Evolutionary conservation across 306 rosid genomes (phyloP), one percentile per base, ranked within the genome.

Genomic region (Cucumis hystrix): DNA sequence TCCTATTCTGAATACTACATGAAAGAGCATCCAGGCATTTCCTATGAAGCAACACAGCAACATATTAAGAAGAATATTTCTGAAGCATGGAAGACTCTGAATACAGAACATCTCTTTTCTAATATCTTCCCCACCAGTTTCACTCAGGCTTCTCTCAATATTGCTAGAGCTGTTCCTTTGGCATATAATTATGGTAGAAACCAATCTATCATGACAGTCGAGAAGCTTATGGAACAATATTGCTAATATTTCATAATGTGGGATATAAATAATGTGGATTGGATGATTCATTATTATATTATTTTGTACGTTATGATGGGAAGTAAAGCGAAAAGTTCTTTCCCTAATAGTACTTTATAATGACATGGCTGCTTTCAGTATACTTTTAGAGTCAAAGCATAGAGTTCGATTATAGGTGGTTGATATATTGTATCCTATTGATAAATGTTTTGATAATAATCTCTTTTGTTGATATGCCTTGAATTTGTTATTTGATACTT

Each of bases 161-260:
- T 87, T 13, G 88, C 90, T 25, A 87, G 96, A 80, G 79, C 86
- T 84, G 88, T 87, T 0, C 93, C 90, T 1, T 71, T 91, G 83
- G 81, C 86, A 84, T 91, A 84, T 59, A 67, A 61, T 71, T 88
- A 91, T 33, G 91, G 89, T 10, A 61, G 79, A 6, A 77, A 82
- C 0, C 88, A 91, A 17, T 55, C 82, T 40, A 88, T 89, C 55
- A 87, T 86, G 0, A 59, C 23, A 11, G 57, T 90, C 35, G 85
- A 87, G 77, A 41, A 67, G 16, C 81, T 57, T 39, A 47, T 85
- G 57, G 80, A 85, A 62, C 39, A 14, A 14, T 62, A 47, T 47
- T 47, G 16, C 52, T 62, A 20, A 12, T 30, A 1, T 62, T 62
- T 30, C 68, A 14, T 62, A 56, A 54, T 9, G 33, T 59, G 35